Percentiles rank a stretch among this genome's conserved stretches.
Conservation (phyloP, 108 stramenopile species). For the Hondaea fermentalgiana region DNA sequence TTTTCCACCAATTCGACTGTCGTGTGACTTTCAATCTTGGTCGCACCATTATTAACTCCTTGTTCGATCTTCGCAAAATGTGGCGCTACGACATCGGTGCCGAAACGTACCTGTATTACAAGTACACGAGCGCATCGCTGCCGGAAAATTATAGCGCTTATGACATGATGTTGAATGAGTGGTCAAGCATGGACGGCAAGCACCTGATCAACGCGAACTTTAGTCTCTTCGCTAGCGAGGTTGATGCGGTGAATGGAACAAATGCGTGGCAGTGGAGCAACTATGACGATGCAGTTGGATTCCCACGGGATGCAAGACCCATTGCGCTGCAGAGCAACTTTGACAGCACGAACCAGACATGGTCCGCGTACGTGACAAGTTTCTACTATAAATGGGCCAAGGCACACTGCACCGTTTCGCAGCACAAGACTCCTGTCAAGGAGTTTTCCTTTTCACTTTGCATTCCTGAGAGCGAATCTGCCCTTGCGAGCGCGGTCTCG, state of each 20-base stretch:
- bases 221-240: not conserved
- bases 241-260: not conserved
- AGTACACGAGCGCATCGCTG: not conserved
- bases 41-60: not conserved
- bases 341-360: not conserved
- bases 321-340: not conserved
- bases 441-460: not conserved
- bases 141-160: not conserved
- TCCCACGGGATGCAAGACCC: not conserved
- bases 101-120: slow-evolving; percentile 15
- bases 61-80: not conserved
- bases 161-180: not conserved
- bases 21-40: not conserved
- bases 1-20: slow-evolving; percentile 8
- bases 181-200: not conserved
- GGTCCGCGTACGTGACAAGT: not conserved
- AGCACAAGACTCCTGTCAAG: not conserved
- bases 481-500: not conserved
- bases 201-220: not conserved
- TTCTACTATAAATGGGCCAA: not conserved
- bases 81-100: not conserved
- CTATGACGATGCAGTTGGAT: not conserved
- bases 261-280: not conserved
- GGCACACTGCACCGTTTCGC: not conserved
- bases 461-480: not conserved